Base-by-base conservation (phyloP, 331 rosid genomes). In the Stylosanthes scabra region DNA sequence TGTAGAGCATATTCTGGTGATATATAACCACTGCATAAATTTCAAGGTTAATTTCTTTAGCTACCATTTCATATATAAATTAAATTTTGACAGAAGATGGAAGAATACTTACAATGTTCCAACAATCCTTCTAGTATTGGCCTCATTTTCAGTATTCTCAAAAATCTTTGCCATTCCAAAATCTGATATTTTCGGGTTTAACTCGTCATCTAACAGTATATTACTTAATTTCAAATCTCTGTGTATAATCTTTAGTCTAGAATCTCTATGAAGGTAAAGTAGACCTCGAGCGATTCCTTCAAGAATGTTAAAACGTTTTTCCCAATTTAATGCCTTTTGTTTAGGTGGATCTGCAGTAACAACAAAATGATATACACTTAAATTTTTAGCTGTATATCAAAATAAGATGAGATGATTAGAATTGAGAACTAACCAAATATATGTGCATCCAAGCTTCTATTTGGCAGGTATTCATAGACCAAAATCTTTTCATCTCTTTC, bases 1-100 rank as follows among this genome's bases (percentile, higher is more conserved):
- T 74, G 41, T 80, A 83, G 82, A 11, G 91, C 89, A 66, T 87
- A 87, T 55, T 87, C 79, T 0, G 81, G 84, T 5, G 84, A 80
- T 78, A 80, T 71, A 47, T 87, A 80, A 1, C 88, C 88, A 14
- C 89, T 85, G 12, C 4, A 66, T 9, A 49, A 49, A 49, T 2
- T 47, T 47, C 13, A 15, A 49, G 15, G 54, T 49, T 49, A 49
- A 49, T 12, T 49, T 49, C 6, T 14, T 49, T 49, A 2, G 11
- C 13, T 45, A 11, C 9, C 3, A 45, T 3, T 49, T 49, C n/a
- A 49, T 49, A 13, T 49, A 49, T 16, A 54, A 3, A 49, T 39
- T 37, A 3, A 4, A 39, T 34, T 7, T 11, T 0, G 11, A 8
- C 5, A 68, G 16, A 25, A n/a, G 11, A 12, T 1, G 5, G n/a